A percentile compares a stretch with the other conserved stretches of the same genome.
phyloP scores from a whole-genome alignment of 768 basidiomycete genomes.

The Lanmaoa pseudosensibilis region DNA sequence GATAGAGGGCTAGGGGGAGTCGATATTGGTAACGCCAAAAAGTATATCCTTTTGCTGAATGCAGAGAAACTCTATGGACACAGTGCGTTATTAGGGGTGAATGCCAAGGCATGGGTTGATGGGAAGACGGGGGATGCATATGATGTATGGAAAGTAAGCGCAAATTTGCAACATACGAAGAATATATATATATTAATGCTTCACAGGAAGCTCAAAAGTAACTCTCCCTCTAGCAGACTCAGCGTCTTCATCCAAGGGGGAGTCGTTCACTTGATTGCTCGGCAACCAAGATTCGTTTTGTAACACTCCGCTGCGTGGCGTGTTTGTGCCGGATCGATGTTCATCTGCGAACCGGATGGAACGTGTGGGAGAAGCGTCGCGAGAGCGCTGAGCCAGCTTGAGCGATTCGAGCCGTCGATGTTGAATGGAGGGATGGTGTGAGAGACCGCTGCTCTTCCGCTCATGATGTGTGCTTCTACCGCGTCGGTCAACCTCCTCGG shows the following conservation, averaged over 20 bases:
- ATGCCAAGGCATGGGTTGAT: neutral
- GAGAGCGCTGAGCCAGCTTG: slow-evolving; percentile 18
- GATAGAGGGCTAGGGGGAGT: neutral
- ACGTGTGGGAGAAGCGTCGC: slow-evolving; percentile 47
- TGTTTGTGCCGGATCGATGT: slow-evolving; percentile 20
- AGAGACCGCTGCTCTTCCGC: slow-evolving; percentile 15
- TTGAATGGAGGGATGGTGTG: slow-evolving; percentile 23
- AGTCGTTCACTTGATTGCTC: slow-evolving; percentile 8
- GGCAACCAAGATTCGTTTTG: slow-evolving; percentile 24
- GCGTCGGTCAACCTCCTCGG: slow-evolving; percentile 17
- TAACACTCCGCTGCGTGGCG: slow-evolving; percentile 18
- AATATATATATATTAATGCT: neutral
- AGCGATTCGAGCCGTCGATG: slow-evolving; percentile 35
- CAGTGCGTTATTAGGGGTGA: neutral
- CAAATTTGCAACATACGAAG: neutral
- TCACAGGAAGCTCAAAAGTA: slow-evolving; percentile 22
- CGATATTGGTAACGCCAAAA: neutral
- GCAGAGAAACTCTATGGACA: slow-evolving; percentile 4
- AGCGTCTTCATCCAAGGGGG: slow-evolving; percentile 13
- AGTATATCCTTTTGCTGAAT: neutral
- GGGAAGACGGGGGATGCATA: neutral
- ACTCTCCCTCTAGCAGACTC: slow-evolving; percentile 18
- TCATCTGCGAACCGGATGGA: slow-evolving; percentile 49
- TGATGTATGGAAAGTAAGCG: neutral
- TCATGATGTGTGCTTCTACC: slow-evolving; percentile 21